Evolutionary conservation across 306 rosid species (phyloP).

Genomic region (Vigna angularis): DNA sequence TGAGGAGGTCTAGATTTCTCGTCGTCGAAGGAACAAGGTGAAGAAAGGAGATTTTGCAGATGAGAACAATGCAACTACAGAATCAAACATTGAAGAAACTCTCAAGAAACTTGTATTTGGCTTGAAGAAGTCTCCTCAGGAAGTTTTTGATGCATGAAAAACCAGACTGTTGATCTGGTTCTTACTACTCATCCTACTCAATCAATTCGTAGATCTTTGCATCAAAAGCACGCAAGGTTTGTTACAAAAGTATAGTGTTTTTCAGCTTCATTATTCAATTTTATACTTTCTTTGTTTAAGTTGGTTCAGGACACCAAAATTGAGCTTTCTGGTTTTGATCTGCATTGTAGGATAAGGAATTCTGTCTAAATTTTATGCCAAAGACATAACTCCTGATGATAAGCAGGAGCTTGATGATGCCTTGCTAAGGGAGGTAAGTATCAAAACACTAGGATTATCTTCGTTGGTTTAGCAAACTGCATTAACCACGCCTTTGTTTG

Average conservation of each 20-base stretch:
- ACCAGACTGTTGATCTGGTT: conserved; percentile 95
- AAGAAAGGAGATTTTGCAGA: conserved; percentile 88
- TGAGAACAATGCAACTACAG: conserved; percentile 90
- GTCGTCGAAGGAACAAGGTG: conserved; percentile 86
- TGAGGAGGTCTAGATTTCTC: conserved; percentile 97
- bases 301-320: too few species aligned
- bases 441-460: too few species aligned
- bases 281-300: too few species aligned
- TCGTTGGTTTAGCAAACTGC: too few species aligned
- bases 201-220: conserved; percentile 94
- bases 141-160: conserved; percentile 96
- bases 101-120: conserved; percentile 83
- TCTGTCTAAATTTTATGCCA: too few species aligned
- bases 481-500: too few species aligned
- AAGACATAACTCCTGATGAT: too few species aligned
- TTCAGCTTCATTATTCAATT: too few species aligned
- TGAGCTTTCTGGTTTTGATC: too few species aligned
- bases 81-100: conserved; percentile 97
- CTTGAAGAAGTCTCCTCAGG: conserved; percentile 85
- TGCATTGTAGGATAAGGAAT: too few species aligned
- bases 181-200: conserved; percentile 99
- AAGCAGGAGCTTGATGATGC: too few species aligned
- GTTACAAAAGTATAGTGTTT: conserved; percentile 27
- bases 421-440: too few species aligned
- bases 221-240: conserved; percentile 97